phyloP scores from a whole-genome alignment of 2,329 filamentous ascomycete genomes.

The Lasiodiplodia citricola region DNA sequence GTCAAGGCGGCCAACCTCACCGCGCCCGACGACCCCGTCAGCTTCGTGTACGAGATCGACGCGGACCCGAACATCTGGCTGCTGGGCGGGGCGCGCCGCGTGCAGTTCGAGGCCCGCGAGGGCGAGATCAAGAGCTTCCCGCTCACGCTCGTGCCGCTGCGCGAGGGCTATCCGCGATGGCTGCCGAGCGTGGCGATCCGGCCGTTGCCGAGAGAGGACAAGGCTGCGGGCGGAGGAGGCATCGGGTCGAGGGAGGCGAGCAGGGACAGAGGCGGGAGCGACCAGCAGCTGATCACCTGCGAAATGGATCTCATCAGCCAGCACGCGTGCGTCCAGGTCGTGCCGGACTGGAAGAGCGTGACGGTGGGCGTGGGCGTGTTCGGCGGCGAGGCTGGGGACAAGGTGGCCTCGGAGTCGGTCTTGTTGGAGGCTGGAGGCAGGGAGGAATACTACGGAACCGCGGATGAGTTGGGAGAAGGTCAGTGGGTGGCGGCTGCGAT shows the following conservation, averaged over 20 bases:
- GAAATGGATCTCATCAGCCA: conserved; percentile 83
- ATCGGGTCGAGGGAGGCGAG: conserved; percentile 30
- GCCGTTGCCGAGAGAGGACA: neutral
- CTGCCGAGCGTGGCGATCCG: conserved; percentile 53
- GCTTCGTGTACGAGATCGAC: conserved; percentile 84
- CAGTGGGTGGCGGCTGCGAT: neutral
- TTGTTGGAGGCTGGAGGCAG: conserved; percentile 15
- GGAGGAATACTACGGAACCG: neutral
- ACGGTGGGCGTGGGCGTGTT: conserved; percentile 46
- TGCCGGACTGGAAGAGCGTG: conserved; percentile 72
- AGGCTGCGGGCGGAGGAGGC: conserved; percentile 6
- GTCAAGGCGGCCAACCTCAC: conserved; percentile 36
- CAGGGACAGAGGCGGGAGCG: conserved; percentile 26
- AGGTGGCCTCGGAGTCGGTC: conserved; percentile 14
- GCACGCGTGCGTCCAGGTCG: conserved; percentile 76
- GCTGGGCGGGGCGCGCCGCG: conserved; percentile 79
- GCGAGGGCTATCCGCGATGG: conserved; percentile 66
- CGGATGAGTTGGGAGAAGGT: neutral
- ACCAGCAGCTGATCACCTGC: conserved; percentile 54
- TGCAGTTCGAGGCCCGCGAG: conserved; percentile 69
- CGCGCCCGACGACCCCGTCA: conserved; percentile 56
- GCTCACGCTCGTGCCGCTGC: conserved; percentile 77
- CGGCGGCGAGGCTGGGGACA: neutral
- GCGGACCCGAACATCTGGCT: conserved; percentile 80
- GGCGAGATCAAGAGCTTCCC: conserved; percentile 61